Percentiles rank a stretch among this genome's conserved stretches.
These are phyloP conservation scores for Saccharomyces uvarum DNA, from an alignment of 1,139 yeast genomes.

Conservation along the genomic window DNA sequence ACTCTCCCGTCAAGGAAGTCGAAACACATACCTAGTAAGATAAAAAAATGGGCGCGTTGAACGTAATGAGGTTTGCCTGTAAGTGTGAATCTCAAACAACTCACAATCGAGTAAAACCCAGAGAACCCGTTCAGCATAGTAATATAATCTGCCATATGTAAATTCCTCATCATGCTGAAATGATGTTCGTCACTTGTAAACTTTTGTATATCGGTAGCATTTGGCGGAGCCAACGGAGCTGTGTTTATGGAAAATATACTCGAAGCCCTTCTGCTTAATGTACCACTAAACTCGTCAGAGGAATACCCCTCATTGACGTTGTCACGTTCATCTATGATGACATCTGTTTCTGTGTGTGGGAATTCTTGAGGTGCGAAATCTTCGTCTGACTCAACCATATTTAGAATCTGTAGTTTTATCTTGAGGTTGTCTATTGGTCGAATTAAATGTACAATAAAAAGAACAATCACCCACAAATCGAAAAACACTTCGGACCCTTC, in stretches of 20 bases:
- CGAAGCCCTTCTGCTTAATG: conserved; percentile 34
- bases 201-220: conserved; percentile 65
- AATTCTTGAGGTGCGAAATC: neutral
- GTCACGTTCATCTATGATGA: neutral
- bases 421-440: neutral
- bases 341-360: neutral
- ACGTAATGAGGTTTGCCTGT: conserved; percentile 64
- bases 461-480: neutral
- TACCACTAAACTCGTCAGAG: conserved; percentile 9
- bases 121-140: conserved; percentile 84
- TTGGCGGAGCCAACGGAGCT: conserved; percentile 46
- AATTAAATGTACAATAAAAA: neutral
- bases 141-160: conserved; percentile 93
- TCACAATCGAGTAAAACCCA: conserved; percentile 83
- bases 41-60: conserved; percentile 83
- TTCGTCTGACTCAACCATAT: neutral
- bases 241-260: conserved; percentile 36
- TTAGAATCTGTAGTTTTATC: neutral
- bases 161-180: conserved; percentile 63
- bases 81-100: conserved; percentile 72
- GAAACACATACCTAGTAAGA: conserved; percentile 80
- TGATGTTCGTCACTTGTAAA: conserved; percentile 77
- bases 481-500: neutral
- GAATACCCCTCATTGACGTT: neutral
- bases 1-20: conserved; percentile 97